phyloP scores from a whole-genome alignment of 2,329 filamentous ascomycete genomes.

The Calonectria henricotiae region DNA sequence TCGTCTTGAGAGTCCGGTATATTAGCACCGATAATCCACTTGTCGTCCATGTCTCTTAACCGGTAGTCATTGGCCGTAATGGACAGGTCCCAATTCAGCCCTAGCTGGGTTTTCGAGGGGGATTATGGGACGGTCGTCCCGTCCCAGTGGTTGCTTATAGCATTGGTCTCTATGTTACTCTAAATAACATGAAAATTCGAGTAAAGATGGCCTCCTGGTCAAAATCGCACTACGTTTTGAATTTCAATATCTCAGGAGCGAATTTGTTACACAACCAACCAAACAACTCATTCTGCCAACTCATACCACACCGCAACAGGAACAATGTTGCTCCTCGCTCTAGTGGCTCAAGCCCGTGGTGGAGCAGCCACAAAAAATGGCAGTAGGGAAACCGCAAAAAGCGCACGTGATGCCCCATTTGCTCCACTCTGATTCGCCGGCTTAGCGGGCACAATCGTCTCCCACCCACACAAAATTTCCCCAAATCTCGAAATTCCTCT shows the following conservation, averaged over 20 bases:
- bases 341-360: conserved; percentile 12
- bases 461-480: conserved; percentile 63
- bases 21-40: not conserved
- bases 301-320: conserved; percentile 18
- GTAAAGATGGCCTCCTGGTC: too few relatives aligned
- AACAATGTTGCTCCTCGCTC: conserved; percentile 31
- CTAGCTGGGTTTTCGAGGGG: not conserved
- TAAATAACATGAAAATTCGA: too few relatives aligned
- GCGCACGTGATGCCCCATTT: conserved; percentile 45
- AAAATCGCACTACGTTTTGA: not conserved
- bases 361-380: conserved; percentile 28
- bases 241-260: too few relatives aligned
- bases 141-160: too few relatives aligned
- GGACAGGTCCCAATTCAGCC: not conserved
- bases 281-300: not conserved
- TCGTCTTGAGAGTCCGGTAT: not conserved
- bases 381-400: not conserved
- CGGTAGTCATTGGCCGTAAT: not conserved
- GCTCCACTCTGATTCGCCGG: conserved; percentile 57
- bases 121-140: not conserved
- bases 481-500: conserved; percentile 63
- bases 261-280: not conserved
- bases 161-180: too few relatives aligned
- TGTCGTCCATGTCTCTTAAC: not conserved
- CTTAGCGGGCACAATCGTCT: conserved; percentile 59